Evolutionary conservation across 345 rosid genomes (phyloP), one percentile per base, ranked within the genome.

Genomic region (Syzygium aromaticum): DNA sequence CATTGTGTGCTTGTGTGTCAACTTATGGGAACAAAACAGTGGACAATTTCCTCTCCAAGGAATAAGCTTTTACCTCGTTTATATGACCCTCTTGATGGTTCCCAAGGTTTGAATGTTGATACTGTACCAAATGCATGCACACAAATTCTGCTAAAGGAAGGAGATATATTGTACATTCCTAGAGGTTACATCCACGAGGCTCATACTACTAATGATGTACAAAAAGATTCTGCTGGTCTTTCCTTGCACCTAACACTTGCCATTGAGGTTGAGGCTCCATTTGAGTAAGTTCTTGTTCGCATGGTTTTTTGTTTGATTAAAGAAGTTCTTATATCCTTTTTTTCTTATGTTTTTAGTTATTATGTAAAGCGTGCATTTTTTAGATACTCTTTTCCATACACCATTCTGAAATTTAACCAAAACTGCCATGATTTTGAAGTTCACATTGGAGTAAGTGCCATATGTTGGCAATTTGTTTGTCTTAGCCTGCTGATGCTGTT

Each of bases 1-100:
- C 93, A 94, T 86, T 93, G 95, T 84, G 95, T 94, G n/a, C 93
- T 93, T 92, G 94, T 93, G 27, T 93, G 92, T 90, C 95, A 94
- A 89, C 88, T 94, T 84, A 63, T 89, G 52, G 96, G 96, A 83
- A 63, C 87, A 40, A 93, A 93, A 89, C 88, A 87, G 43, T 93
- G 94, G 94, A 92, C 89, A 86, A 84, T 93, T 82, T 92, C 25
- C 87, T 87, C 92, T 43, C 90, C 84, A 86, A 86, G 90, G 46
- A 89, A 59, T 88, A 77, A 89, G 83, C 93, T 85, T 78, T 85
- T 94, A 83, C 95, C 94, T 90, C 93, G 92, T 43, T 87, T 93
- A 87, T 93, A 93, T 90, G 90, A 91, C 86, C 89, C 91, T 73
- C 84, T 89, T 87, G 87, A 85, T 88, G 90, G 82, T 54, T 84